Evolutionary conservation across 2,329 filamentous ascomycete species (phyloP).

Genomic region (Aureobasidium vineae): DNA sequence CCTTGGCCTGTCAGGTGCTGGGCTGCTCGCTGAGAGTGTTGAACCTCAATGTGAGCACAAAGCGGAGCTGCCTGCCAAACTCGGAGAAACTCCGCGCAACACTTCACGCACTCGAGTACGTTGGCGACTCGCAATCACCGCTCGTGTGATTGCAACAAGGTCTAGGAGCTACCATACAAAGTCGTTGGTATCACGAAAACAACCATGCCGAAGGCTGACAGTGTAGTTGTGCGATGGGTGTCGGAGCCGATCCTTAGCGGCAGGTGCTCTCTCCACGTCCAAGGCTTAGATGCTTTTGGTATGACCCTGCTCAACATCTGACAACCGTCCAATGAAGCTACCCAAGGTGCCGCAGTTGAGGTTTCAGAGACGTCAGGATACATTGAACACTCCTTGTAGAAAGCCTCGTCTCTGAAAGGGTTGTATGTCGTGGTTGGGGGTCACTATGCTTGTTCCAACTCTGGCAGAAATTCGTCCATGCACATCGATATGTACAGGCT

Average conservation of each 20-base stretch:
- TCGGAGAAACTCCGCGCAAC: background rate
- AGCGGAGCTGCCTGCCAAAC: background rate
- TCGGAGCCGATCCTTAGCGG: background rate
- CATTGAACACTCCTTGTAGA: background rate
- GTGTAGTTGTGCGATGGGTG: background rate
- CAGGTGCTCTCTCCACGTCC: background rate
- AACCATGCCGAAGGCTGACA: background rate
- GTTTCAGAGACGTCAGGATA: background rate
- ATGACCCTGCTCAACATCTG: background rate
- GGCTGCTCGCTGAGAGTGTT: background rate
- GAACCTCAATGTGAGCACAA: background rate
- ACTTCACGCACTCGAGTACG: background rate
- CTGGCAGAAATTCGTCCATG: no score
- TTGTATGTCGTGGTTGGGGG: background rate
- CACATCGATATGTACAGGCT: fast-evolving
- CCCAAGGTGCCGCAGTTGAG: background rate
- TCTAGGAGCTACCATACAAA: background rate
- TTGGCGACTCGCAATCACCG: background rate
- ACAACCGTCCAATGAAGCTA: background rate
- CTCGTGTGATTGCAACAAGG: background rate
- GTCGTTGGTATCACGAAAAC: background rate
- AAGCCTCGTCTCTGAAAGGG: background rate
- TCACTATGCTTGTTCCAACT: background rate
- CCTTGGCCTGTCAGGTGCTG: background rate
- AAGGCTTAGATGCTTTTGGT: background rate